phyloP scores from a whole-genome alignment of 768 basidiomycete species.

The Kwoniella europaea region DNA sequence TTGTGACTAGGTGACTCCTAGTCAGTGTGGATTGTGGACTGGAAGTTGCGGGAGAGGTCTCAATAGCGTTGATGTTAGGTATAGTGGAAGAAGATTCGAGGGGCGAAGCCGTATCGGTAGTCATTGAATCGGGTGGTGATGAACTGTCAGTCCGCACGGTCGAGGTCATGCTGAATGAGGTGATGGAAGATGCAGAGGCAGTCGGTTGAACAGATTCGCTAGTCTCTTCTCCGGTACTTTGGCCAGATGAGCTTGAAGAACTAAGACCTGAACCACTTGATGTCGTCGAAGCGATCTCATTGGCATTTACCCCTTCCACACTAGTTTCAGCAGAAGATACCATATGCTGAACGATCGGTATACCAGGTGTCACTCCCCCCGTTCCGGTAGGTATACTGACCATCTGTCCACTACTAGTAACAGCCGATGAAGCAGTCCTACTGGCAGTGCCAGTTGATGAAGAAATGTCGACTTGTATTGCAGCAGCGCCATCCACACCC shows the following conservation, averaged over 20 bases:
- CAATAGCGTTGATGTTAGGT: neutral
- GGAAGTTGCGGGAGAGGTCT: neutral
- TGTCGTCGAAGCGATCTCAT: too few relatives aligned
- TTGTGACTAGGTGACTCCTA: neutral
- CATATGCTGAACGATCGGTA: too few relatives aligned
- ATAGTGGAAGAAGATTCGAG: neutral
- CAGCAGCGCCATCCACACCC: neutral
- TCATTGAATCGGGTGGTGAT: neutral
- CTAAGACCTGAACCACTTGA: too few relatives aligned
- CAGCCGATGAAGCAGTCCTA: too few relatives aligned
- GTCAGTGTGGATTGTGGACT: neutral
- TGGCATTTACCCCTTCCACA: too few relatives aligned
- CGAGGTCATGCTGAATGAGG: neutral
- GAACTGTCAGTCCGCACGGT: too few relatives aligned
- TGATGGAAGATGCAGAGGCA: neutral
- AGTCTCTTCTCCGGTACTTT: too few relatives aligned
- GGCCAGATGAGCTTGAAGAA: too few relatives aligned
- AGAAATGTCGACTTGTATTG: neutral
- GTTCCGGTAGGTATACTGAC: too few relatives aligned
- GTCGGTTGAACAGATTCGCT: neutral
- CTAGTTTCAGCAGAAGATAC: too few relatives aligned
- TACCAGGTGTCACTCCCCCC: too few relatives aligned
- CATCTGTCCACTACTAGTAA: too few relatives aligned
- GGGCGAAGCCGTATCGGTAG: neutral
- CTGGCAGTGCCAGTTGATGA: neutral